Evolutionary conservation across 352 stramenopile species (phyloP).

Genomic region (Nothophytophthora sp.): DNA sequence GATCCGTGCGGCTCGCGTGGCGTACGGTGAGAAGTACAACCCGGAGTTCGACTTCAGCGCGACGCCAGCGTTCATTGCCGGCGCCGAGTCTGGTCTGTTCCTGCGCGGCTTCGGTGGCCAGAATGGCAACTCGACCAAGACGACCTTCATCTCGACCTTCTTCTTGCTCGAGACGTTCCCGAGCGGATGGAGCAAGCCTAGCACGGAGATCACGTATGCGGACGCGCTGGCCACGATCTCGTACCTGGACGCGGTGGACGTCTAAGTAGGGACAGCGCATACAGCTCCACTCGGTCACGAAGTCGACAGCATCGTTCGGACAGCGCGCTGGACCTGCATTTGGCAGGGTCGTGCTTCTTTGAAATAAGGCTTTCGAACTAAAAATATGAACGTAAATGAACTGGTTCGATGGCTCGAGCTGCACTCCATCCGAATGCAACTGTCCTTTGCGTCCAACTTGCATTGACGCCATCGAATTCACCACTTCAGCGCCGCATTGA

Average conservation of each 20-base stretch:
- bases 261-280: not conserved
- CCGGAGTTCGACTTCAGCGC: slow-evolving; percentile 5
- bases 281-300: not conserved
- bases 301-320: too few species aligned
- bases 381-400: too few species aligned
- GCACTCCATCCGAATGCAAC: too few species aligned
- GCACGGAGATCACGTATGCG: slow-evolving; percentile 10
- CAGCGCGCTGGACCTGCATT: too few species aligned
- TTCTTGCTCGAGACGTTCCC: slow-evolving; percentile 16
- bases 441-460: too few species aligned
- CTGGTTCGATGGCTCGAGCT: too few species aligned
- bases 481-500: too few species aligned
- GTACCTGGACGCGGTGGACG: slow-evolving; percentile 1
- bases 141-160: slow-evolving; percentile 11
- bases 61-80: slow-evolving; percentile 5
- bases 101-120: slow-evolving; percentile 2
- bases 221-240: slow-evolving; percentile 5
- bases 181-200: slow-evolving; percentile 5
- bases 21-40: slow-evolving; percentile 9
- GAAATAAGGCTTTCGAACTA: too few species aligned
- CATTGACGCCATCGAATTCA: too few species aligned
- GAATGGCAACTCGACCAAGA: slow-evolving; percentile 7
- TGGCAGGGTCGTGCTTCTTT: too few species aligned
- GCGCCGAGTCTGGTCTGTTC: slow-evolving; percentile 4
- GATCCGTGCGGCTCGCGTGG: not conserved